Evolutionary conservation across 2,329 filamentous ascomycete species (phyloP).

Genomic region (Penicillium sp.): DNA sequence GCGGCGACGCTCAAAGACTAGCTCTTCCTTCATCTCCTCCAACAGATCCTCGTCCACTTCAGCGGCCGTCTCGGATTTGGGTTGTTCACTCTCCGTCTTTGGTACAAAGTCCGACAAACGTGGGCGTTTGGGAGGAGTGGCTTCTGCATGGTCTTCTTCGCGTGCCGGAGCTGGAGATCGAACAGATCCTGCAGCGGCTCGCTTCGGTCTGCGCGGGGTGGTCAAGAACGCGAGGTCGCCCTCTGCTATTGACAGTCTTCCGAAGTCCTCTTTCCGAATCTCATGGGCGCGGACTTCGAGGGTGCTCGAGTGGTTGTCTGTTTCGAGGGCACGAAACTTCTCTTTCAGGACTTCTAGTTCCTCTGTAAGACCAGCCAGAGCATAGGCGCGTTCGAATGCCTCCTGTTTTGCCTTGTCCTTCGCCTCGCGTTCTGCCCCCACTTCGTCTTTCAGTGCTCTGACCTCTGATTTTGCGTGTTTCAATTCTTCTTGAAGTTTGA

Average conservation of each 20-base stretch:
- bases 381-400: slow-evolving; percentile 48
- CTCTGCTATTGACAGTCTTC: slow-evolving; percentile 30
- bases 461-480: slow-evolving; percentile 45
- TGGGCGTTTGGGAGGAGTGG: slow-evolving; percentile 36
- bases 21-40: slow-evolving; percentile 47
- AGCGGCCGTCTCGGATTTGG: slow-evolving; percentile 24
- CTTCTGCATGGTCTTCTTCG: slow-evolving; percentile 15
- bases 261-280: slow-evolving; percentile 28
- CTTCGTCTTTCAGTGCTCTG: slow-evolving; percentile 53
- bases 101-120: slow-evolving; percentile 33
- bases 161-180: slow-evolving; percentile 18
- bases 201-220: slow-evolving; percentile 35
- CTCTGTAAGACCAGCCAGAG: slow-evolving; percentile 45
- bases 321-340: slow-evolving; percentile 40
- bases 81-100: slow-evolving; percentile 23
- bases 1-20: slow-evolving; percentile 50
- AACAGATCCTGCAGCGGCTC: slow-evolving; percentile 30
- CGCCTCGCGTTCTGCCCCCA: slow-evolving; percentile 48
- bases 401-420: slow-evolving; percentile 49
- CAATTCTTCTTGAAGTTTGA: slow-evolving; percentile 55
- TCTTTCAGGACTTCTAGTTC: slow-evolving; percentile 46
- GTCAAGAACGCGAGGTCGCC: slow-evolving; percentile 34
- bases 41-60: slow-evolving; percentile 45
- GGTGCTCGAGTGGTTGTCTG: slow-evolving; percentile 34
- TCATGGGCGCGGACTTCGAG: slow-evolving; percentile 36